phyloP scores from a whole-genome alignment of 495 filamentous ascomycete species.

The Penicillium salamii region DNA sequence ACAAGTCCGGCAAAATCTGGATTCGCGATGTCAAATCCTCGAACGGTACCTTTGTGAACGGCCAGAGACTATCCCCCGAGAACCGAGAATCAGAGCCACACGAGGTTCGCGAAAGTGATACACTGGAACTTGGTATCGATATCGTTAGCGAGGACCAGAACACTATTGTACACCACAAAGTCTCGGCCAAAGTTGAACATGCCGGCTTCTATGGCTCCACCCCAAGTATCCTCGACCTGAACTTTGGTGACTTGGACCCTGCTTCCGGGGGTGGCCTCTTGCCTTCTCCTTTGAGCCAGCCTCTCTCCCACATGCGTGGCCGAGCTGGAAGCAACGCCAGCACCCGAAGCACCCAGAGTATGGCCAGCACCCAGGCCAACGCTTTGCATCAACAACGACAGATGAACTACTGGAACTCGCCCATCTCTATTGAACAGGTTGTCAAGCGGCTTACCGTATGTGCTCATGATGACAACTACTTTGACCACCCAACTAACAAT shows the following conservation, averaged over 20 bases:
- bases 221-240: conserved; percentile 78
- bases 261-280: conserved; percentile 66
- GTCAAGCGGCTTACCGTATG: conserved; percentile 91
- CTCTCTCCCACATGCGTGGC: conserved; percentile 60
- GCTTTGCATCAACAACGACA: conserved; percentile 61
- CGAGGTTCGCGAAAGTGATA: conserved; percentile 81
- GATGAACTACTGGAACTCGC: conserved; percentile 79
- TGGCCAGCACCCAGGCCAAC: conserved; percentile 56
- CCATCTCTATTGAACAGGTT: conserved; percentile 89
- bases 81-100: conserved; percentile 94
- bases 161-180: conserved; percentile 96
- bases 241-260: conserved; percentile 83
- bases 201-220: conserved; percentile 69
- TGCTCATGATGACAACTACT: not conserved
- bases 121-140: conserved; percentile 92
- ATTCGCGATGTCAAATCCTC: conserved; percentile 98
- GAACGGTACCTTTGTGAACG: conserved; percentile 97
- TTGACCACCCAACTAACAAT: too few relatives aligned
- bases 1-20: conserved; percentile 84
- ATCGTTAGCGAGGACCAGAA: conserved; percentile 98
- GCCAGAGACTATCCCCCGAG: conserved; percentile 82
- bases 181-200: conserved; percentile 92
- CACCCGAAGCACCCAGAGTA: conserved; percentile 53
- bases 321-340: conserved; percentile 69
- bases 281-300: conserved; percentile 55